Evolutionary conservation across 1,284 basidiomycete genomes (phyloP), one percentile per base, ranked within the genome.

Genomic region (Rhodotorula sp.): DNA sequence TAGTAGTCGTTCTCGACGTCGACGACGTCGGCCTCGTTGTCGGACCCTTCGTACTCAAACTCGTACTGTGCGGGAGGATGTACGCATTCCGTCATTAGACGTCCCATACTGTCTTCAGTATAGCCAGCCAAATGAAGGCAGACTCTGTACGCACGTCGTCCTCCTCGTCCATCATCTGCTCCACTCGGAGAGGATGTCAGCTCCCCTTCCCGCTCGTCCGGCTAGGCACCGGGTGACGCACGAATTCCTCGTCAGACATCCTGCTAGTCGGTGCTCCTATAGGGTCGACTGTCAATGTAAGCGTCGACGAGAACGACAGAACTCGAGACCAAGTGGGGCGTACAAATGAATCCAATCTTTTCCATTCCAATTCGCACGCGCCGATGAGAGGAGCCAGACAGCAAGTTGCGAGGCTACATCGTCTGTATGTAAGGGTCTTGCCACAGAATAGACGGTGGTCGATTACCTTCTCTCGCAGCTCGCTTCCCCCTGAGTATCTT

Each of bases 1-100:
- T 99, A 99, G 83, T 99, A 99, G 86, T 94, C 88, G 80, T 99
- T 99, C 84, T 99, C 97, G 59, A 97, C 88, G 81, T 97, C 95
- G n/a, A 89, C 91, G 69, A 88, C 87, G 28, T 86, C 93, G 50
- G 91, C 91, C 50, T 90, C 92, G 71, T 89, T 90, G 62, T 85
- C 85, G n/a, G 81, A 82, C 80, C 94, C 94, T 60, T 93, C 95
- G 81, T 97, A 99, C 81, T 97, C 93, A 81, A 98, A 98, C 78
- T 89, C 93, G 82, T 97, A 97, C 92, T 95, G 78, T 58, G 49
- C n/a, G n/a, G n/a, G n/a, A n/a, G n/a, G n/a, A n/a, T n/a, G n/a
- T n/a, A n/a, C n/a, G n/a, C n/a, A n/a, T n/a, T n/a, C n/a, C n/a
- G n/a, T n/a, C n/a, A n/a, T n/a, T n/a, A n/a, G n/a, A n/a, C n/a